These are phyloP conservation scores for Chenopodium formosanum DNA, from an alignment of 148 eudicot genomes.

Conservation along the genomic window DNA sequence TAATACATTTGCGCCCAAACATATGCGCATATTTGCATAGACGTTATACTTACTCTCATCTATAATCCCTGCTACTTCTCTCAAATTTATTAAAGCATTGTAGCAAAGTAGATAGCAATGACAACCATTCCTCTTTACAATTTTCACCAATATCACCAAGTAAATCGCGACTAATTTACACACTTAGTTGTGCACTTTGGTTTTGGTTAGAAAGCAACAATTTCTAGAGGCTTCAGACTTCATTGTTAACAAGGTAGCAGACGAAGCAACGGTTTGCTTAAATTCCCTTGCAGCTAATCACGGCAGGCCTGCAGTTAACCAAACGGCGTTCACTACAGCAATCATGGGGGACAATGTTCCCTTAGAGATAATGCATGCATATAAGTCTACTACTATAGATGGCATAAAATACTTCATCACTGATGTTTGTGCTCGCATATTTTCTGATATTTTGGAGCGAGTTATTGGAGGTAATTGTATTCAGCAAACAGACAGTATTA, in stretches of 20 bases:
- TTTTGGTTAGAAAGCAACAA: conserved; percentile 28
- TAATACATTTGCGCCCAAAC: too few species aligned
- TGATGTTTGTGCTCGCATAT: conserved; percentile 20
- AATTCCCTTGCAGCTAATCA: conserved; percentile 23
- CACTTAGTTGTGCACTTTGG: conserved; percentile 13
- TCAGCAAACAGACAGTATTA: not conserved
- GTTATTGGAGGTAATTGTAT: not conserved
- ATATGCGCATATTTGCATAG: not conserved
- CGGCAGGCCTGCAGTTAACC: not conserved
- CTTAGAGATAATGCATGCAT: conserved; percentile 14
- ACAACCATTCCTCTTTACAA: conserved; percentile 11
- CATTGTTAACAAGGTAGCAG: conserved; percentile 11
- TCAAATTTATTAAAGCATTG: not conserved
- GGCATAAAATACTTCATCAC: conserved; percentile 18
- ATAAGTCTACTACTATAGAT: conserved; percentile 18
- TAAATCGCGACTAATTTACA: conserved; percentile 10
- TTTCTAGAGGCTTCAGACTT: conserved; percentile 4
- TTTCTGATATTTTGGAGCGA: conserved; percentile 21
- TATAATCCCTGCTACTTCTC: not conserved
- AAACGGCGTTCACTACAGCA: conserved; percentile 6
- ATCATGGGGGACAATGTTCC: conserved; percentile 3
- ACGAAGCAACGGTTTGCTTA: conserved; percentile 23
- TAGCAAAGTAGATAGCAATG: conserved; percentile 4
- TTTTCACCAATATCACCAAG: conserved; percentile 15
- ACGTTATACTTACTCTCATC: not conserved